A percentile compares a stretch with the other conserved stretches of the same genome.
These are phyloP conservation scores for Phytopythium montanum DNA, from an alignment of 352 stramenopile genomes.

Conservation along the genomic window DNA sequence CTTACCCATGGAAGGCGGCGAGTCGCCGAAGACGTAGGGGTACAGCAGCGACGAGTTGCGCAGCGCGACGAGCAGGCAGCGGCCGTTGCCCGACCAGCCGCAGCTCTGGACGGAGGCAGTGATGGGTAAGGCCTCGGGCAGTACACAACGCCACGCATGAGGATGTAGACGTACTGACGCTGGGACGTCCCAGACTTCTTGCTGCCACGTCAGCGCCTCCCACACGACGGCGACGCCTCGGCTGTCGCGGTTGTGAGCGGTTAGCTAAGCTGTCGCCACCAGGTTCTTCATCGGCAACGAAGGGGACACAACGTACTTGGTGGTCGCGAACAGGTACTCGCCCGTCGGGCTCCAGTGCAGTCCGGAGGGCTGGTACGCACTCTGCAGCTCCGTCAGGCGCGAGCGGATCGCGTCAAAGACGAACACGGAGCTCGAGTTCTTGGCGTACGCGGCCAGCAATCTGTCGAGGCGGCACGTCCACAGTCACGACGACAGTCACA, in stretches of 20 bases:
- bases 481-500: background rate
- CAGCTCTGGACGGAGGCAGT: constrained; percentile 27
- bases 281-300: background rate
- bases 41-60: constrained; percentile 57
- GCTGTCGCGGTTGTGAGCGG: constrained; percentile 13
- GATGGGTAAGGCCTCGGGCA: background rate
- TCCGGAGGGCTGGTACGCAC: constrained; percentile 35
- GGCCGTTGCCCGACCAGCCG: constrained; percentile 69
- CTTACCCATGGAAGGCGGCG: constrained; percentile 57
- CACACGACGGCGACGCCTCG: constrained; percentile 65
- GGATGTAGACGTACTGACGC: constrained; percentile 29
- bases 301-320: constrained; percentile 33
- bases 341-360: constrained; percentile 81
- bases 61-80: constrained; percentile 59
- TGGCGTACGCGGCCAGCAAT: constrained; percentile 51
- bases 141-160: background rate
- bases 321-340: constrained; percentile 77
- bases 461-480: constrained; percentile 12
- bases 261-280: background rate
- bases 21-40: constrained; percentile 64
- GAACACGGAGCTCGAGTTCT: constrained; percentile 40
- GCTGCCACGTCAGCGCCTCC: constrained; percentile 78
- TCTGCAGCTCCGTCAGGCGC: constrained; percentile 59
- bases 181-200: constrained; percentile 72
- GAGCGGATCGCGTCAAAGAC: constrained; percentile 61